Evolutionary conservation across 2,329 filamentous ascomycete genomes (phyloP).

Genomic region (Exophiala spinifera): DNA sequence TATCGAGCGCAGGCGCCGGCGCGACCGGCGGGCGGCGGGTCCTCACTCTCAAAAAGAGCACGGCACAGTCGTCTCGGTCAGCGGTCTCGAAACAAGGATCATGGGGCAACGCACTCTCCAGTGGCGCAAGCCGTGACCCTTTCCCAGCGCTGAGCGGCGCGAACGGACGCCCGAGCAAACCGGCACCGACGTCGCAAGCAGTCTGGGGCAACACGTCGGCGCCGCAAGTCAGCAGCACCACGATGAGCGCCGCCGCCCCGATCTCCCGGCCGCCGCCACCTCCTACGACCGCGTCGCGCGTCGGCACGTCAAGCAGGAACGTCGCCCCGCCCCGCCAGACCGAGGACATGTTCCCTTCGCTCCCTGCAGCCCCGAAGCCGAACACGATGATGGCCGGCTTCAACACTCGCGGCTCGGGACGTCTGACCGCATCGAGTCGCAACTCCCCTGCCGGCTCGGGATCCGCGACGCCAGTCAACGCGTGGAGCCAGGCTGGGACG

Average conservation of each 20-base stretch:
- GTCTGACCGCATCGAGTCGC: slow-evolving; percentile 36
- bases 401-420: slow-evolving; percentile 43
- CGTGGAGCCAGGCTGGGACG: slow-evolving; percentile 36
- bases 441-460: slow-evolving; percentile 32
- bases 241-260: slow-evolving; percentile 21
- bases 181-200: slow-evolving; percentile 11
- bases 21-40: slow-evolving; percentile 57
- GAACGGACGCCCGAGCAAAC: slow-evolving; percentile 33
- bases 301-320: slow-evolving; percentile 12
- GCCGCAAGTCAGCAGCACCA: slow-evolving; percentile 27
- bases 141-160: slow-evolving; percentile 43
- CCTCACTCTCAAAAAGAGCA: slow-evolving; percentile 66
- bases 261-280: slow-evolving; percentile 15
- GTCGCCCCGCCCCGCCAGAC: slow-evolving; percentile 34
- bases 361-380: slow-evolving; percentile 73
- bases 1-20: slow-evolving; percentile 54
- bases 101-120: slow-evolving; percentile 50
- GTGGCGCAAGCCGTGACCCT: slow-evolving; percentile 39
- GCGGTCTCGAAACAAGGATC: slow-evolving; percentile 56
- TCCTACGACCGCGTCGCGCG: slow-evolving; percentile 14
- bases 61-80: slow-evolving; percentile 63
- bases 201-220: slow-evolving; percentile 23
- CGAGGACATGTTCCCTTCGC: slow-evolving; percentile 72
- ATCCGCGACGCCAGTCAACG: slow-evolving; percentile 33
- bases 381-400: slow-evolving; percentile 49